Evolutionary conservation across 176 grass and related monocot species (phyloP).

Genomic region (Oryza meyeriana): DNA sequence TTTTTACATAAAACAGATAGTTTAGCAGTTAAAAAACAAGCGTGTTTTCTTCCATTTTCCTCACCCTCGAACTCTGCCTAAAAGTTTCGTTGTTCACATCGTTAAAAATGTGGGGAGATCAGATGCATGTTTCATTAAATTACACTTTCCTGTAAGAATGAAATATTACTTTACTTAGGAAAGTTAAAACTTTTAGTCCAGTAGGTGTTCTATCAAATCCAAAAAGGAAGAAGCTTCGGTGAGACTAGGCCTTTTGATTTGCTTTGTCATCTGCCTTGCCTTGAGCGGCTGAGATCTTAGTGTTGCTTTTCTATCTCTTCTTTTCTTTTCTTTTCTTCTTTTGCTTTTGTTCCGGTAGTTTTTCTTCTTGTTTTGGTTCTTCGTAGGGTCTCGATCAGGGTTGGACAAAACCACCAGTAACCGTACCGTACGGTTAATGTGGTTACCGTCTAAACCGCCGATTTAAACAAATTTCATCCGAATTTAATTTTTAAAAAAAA

Average conservation of each 20-base stretch:
- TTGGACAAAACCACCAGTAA: too few species aligned
- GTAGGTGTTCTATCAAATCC: background rate
- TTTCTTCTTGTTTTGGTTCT: too few species aligned
- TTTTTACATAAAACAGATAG: too few species aligned
- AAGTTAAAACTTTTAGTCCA: background rate
- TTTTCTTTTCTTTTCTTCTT: background rate
- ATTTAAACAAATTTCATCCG: too few species aligned
- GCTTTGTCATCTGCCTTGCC: background rate
- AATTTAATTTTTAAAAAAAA: too few species aligned
- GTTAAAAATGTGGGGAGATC: background rate
- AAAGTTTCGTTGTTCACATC: background rate
- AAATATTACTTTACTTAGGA: background rate
- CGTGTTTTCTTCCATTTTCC: too few species aligned
- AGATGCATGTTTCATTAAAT: background rate
- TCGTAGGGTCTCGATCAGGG: fast-evolving
- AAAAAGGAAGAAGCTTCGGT: background rate
- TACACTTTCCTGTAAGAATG: background rate
- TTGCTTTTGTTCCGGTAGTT: background rate
- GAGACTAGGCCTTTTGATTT: background rate
- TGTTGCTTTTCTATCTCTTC: background rate
- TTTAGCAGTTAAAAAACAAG: too few species aligned
- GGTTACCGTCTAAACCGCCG: too few species aligned
- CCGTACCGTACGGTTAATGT: too few species aligned
- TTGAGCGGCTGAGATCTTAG: background rate
- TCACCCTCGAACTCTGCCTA: background rate